Base-by-base conservation (phyloP, 148 eudicot species). In the Nepenthes mirabilis region DNA sequence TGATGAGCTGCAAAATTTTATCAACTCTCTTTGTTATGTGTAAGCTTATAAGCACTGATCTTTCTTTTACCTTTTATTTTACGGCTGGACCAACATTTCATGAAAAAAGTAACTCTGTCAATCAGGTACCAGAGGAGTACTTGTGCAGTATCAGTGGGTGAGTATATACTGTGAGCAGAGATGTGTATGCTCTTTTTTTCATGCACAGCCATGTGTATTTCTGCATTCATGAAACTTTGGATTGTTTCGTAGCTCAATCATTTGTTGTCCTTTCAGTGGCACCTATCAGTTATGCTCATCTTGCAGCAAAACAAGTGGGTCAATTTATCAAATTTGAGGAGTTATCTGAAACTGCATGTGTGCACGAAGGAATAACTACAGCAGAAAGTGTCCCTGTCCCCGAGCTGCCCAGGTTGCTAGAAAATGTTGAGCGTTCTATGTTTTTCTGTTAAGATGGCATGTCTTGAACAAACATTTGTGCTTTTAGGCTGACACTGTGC, bases 41-140 rank as follows among this genome's bases (percentile, higher is more conserved):
- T 94, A 83, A 82, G 91, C 56, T 62, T 61, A 63, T 43, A 12
- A 33, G 40, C 58, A 40, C 56, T 11, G 51, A 14, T 58, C 40
- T 53, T 5, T 60, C 59, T 50, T 36, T 43, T 40, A 40, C 45
- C 45, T 40, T 40, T 40, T 40, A 3, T 40, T 40, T 40, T 40
- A 3, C 8, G 4, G 45, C 6, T 40, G 45, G 45, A 40, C 8
- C 45, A 40, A 40, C 45, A 11, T 58, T 70, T 48, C 34, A 58
- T 60, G 57, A 40, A 43, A 53, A 50, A 37, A 34, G 64, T 13
- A n/a, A 60, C 68, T 65, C 55, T 69, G 23, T 50, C 34, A 23
- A 56, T 43, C 82, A 94, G 99, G 76, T 72, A 83, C 66, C 99
- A 89, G 69, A 85, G 97, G 66, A 89, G 99, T 69, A 80, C 87